Conservation (phyloP, 1,139 yeast genomes). For the Schizosaccharomyces versatilis region DNA sequence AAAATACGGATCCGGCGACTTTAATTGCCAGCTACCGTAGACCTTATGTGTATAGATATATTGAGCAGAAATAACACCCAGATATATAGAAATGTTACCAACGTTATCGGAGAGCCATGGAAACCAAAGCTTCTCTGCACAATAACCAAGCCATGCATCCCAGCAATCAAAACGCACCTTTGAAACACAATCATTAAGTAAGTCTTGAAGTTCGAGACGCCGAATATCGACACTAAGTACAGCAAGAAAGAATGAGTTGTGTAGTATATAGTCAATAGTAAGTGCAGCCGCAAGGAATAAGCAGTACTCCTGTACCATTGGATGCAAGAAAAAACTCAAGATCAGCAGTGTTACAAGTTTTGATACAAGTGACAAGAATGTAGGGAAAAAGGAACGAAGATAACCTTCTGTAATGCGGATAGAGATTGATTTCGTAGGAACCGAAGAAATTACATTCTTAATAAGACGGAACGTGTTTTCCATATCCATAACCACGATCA, state of each 20-base stretch:
- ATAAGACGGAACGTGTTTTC: slow-evolving; percentile 1
- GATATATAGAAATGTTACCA: not conserved
- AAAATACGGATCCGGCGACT: not conserved
- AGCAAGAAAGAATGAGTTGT: slow-evolving; percentile 40
- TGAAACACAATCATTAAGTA: not conserved
- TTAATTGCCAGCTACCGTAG: not conserved
- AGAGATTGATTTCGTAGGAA: not conserved
- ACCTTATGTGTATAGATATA: not conserved
- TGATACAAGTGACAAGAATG: not conserved
- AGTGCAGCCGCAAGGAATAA: slow-evolving; percentile 25
- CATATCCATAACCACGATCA: not conserved
- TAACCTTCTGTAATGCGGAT: not conserved
- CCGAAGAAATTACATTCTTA: not conserved
- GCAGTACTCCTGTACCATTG: slow-evolving; percentile 19
- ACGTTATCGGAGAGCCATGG: not conserved
- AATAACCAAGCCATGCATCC: too few species aligned
- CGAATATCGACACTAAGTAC: slow-evolving; percentile 45
- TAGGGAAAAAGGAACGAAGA: not conserved
- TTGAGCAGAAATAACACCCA: not conserved
- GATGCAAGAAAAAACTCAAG: not conserved
- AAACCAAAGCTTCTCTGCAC: not conserved
- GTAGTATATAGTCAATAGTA: slow-evolving; percentile 35
- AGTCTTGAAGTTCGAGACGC: slow-evolving; percentile 37
- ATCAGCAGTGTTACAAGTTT: not conserved
- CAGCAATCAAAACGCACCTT: not conserved